A percentile compares a stretch with the other conserved stretches of the same genome.
Evolutionary conservation across 805 yeast genomes (phyloP).

Genomic region (Ogataea henricii): DNA sequence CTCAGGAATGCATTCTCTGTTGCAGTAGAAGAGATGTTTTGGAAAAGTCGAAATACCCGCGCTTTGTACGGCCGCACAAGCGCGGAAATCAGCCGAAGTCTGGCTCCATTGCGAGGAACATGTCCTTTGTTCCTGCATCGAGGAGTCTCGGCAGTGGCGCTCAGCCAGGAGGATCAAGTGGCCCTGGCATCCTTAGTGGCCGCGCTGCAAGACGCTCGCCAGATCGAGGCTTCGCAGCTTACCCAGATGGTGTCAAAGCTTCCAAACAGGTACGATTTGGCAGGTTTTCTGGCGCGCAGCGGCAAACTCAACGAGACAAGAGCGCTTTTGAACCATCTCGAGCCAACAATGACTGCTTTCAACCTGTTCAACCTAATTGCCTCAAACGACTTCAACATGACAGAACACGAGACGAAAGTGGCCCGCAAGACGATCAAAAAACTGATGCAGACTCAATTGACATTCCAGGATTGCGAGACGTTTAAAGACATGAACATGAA

Average conservation of each 20-base stretch:
- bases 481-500: background rate
- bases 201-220: background rate
- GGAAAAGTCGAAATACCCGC: background rate
- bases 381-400: background rate
- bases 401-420: background rate
- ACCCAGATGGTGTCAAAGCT: slow-evolving; percentile 5
- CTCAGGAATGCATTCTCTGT: background rate
- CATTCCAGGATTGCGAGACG: background rate
- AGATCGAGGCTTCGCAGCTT: background rate
- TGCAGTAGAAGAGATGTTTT: background rate
- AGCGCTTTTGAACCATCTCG: slow-evolving; percentile 8
- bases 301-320: slow-evolving; percentile 6
- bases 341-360: slow-evolving; percentile 1
- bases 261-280: slow-evolving; percentile 19
- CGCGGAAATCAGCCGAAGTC: background rate
- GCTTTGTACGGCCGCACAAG: background rate
- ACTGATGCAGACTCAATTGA: background rate
- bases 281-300: slow-evolving; percentile 13
- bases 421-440: background rate
- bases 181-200: slow-evolving; percentile 1
- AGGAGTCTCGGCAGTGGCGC: slow-evolving; percentile 3
- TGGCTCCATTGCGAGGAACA: background rate
- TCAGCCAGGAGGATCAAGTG: slow-evolving; percentile 4
- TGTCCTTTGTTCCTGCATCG: background rate
- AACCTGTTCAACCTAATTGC: slow-evolving; percentile 14